Base-by-base conservation (phyloP, 371 early-diverging fungal species). In the Mucor indicus region DNA sequence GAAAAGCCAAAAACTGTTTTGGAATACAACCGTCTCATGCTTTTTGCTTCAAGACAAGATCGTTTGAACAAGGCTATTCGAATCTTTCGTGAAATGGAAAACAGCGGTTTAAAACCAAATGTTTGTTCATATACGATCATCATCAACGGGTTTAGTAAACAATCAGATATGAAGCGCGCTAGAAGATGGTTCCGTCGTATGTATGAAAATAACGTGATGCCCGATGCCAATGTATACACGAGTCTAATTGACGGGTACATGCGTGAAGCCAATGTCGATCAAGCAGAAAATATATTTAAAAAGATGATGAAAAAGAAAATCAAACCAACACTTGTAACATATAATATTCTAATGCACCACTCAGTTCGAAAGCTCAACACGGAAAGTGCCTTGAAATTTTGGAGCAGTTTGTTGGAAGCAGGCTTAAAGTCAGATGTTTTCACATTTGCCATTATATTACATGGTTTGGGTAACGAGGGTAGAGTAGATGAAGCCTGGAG, bases 171-270 rank as follows among this genome's bases (percentile, higher is more conserved):
- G 69, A 24, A 31, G 1, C 48, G 60, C 12, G 73, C 77, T 10
- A 43, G 25, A 8, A 61, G 62, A 40, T 72, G 69, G 68, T 44
- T 63, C 2, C 40, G 48, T n/a, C 64, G 72, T 2, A 72, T 76
- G 76, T 29, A 46, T n/a, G 16, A 11, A 30, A 55, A 64, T 16
- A 19, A 25, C 4, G 38, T 68, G 35, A 19, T 45, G 7, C 67
- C 73, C 0, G 67, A 72, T 39, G 69, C 59, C 1, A 53, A 60
- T 44, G 59, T 62, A n/a, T 77, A 72, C 44, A 77, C 72, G 30
- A 63, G 55, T 38, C 43, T 77, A 30, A 71, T 77, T 35, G 67
- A 74, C 41, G 74, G 77, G 1, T 71, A 69, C 36, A 74, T 77
- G 77, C 64, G 72, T n/a, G 45, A 47, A 8, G 54, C 65, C 0